Evolutionary conservation across 495 filamentous ascomycete species (phyloP), one percentile per base, ranked within the genome.

Genomic region (Penicillium samsonianum): DNA sequence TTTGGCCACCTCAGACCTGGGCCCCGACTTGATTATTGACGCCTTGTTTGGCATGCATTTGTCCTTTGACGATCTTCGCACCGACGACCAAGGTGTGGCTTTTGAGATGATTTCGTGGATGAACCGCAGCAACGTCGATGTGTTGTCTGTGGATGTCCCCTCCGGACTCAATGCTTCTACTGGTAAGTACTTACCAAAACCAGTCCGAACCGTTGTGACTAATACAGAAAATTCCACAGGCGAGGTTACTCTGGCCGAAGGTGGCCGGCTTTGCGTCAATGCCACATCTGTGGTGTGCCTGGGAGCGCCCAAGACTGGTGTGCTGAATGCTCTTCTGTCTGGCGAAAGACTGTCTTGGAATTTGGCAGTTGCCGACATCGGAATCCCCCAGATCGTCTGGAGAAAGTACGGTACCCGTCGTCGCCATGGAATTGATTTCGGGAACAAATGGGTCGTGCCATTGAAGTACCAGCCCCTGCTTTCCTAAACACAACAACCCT

Each of bases 61-160:
- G 43, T 84, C 85, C 9, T 96, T 96, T 62, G 90, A 96, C 38
- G 89, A 92, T 52, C 78, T 96, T 26, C 78, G 88, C 20, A 88
- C 84, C 10, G 88, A 90, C 40, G 90, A 96, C 59, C 90, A 92
- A 67, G 88, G 85, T 0, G 85, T 85, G 3, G 90, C 89, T 3
- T 91, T 89, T 61, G 87, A 91, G 59, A 80, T 95, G 55, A 90
- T 95, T 58, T 83, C 87, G 38, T 96, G 91, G 89, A 86, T 90
- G 5, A 97, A 96, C 64, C 82, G 89, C 47, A 87, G 83, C 70
- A 89, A 90, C 60, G 83, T 89, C 2, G 82, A 81, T 22, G 86
- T 93, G 1, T 70, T 98, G 30, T 87, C 91, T 1, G 83, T 98
- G 28, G 92, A 96, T 67, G 83, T 94, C 12, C 94, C 94, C 0